Conservation (phyloP, 768 basidiomycete species). For the Mrakia hoshinonis region DNA sequence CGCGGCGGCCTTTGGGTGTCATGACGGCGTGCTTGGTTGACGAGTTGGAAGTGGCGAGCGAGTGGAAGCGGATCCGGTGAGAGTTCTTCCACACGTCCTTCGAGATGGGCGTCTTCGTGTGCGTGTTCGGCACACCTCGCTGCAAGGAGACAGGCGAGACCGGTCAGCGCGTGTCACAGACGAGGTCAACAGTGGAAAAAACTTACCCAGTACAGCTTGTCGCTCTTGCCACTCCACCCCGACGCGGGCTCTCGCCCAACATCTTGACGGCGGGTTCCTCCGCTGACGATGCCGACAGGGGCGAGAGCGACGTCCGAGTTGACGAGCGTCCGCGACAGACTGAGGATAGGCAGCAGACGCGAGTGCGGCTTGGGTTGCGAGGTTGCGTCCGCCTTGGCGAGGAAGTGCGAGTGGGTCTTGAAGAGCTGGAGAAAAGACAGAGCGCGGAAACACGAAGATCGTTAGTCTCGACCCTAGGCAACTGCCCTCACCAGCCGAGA, state of each 20-base stretch:
- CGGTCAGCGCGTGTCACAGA: background rate
- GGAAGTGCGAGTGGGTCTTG: slow-evolving; percentile 41
- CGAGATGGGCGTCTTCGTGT: slow-evolving; percentile 35
- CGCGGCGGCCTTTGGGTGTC: slow-evolving; percentile 35
- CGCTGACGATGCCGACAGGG: slow-evolving; percentile 37
- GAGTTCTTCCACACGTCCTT: slow-evolving; percentile 38
- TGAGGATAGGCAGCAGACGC: slow-evolving; percentile 40
- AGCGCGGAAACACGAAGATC: background rate
- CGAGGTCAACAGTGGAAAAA: no score
- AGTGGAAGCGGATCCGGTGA: slow-evolving; percentile 40
- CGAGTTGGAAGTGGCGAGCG: slow-evolving; percentile 37
- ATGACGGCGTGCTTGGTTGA: slow-evolving; percentile 35
- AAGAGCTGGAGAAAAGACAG: slow-evolving; percentile 36
- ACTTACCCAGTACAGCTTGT: slow-evolving; percentile 40
- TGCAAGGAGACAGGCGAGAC: background rate
- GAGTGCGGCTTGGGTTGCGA: slow-evolving; percentile 41
- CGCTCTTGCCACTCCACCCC: slow-evolving; percentile 38
- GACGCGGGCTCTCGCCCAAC: slow-evolving; percentile 38
- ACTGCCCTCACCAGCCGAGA: background rate
- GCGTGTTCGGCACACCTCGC: slow-evolving; percentile 40
- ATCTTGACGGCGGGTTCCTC: slow-evolving; percentile 36
- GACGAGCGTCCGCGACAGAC: slow-evolving; percentile 39
- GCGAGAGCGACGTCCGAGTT: slow-evolving; percentile 42
- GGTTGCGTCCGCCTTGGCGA: slow-evolving; percentile 36
- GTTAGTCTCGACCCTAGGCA: background rate